These are phyloP conservation scores for Dendrobium officinale DNA, from an alignment of 106 monocot genomes.

Conservation along the genomic window DNA sequence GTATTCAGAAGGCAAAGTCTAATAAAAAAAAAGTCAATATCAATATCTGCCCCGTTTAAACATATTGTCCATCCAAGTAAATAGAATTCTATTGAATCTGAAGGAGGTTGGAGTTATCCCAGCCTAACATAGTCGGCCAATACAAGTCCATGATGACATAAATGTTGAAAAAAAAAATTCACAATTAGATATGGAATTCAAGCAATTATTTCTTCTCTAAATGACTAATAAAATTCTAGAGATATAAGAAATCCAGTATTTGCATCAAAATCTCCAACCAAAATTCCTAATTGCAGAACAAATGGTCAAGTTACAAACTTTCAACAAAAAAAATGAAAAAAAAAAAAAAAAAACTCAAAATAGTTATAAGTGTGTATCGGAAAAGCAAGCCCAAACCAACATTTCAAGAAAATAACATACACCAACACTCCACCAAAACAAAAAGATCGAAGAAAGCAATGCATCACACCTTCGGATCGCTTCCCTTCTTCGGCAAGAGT, in stretches of 20 bases:
- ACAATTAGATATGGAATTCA: not conserved
- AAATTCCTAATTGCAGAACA: not conserved
- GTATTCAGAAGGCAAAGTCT: not conserved
- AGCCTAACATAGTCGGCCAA: not conserved
- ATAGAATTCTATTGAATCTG: not conserved
- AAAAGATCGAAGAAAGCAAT: not conserved
- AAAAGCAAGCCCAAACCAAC: not conserved
- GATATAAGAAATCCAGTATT: not conserved
- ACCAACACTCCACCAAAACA: not conserved
- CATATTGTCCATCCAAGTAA: not conserved
- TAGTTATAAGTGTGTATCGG: not conserved
- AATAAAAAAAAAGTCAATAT: not conserved
- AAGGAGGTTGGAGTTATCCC: not conserved
- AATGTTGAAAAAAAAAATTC: not conserved
- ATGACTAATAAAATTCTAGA: not conserved
- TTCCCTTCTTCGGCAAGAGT: conserved; percentile 30
- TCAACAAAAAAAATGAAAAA: not conserved
- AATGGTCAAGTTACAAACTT: not conserved
- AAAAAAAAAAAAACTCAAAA: no score
- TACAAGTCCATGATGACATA: not conserved
- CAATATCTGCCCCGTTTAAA: not conserved
- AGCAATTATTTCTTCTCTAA: not conserved
- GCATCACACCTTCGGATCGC: conserved; percentile 41
- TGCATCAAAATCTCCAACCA: not conserved
- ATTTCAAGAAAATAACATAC: not conserved